phyloP scores from a whole-genome alignment of 805 yeast genomes.

The Suhomyces emberorum region DNA sequence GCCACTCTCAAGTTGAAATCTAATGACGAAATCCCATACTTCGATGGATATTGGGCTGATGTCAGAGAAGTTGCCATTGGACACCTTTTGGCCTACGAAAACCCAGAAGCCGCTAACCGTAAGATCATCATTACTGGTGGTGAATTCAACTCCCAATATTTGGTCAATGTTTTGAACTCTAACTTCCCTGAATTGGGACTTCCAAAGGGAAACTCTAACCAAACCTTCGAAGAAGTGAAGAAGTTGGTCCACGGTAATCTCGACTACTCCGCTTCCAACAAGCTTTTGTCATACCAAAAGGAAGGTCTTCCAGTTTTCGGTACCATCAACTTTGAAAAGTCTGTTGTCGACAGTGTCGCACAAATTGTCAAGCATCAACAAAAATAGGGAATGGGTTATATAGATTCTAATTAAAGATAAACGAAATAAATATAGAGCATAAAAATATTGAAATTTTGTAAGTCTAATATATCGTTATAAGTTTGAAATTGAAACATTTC shows the following conservation, averaged over 20 bases:
- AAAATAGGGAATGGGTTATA: no score
- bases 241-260: no score
- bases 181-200: conserved; percentile 43
- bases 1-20: conserved; percentile 14
- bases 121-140: conserved; percentile 27
- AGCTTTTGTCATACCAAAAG: conserved; percentile 14
- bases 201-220: no score
- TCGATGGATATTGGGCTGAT: conserved; percentile 18
- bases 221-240: no score
- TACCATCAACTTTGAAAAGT: conserved; percentile 11
- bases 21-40: conserved; percentile 8
- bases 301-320: no score
- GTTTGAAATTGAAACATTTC: no score
- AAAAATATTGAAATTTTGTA: no score
- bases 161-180: conserved; percentile 32
- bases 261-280: conserved; percentile 13
- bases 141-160: conserved; percentile 22
- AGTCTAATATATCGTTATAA: no score
- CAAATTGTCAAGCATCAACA: no score
- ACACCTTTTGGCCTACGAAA: conserved; percentile 13
- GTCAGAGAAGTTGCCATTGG: conserved; percentile 15
- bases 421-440: no score
- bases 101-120: conserved; percentile 15
- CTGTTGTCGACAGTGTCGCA: conserved; percentile 15
- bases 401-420: no score